Evolutionary conservation across 2,329 filamentous ascomycete species (phyloP), one percentile per base, ranked within the genome.

Genomic region (Diaporthe nobilis): DNA sequence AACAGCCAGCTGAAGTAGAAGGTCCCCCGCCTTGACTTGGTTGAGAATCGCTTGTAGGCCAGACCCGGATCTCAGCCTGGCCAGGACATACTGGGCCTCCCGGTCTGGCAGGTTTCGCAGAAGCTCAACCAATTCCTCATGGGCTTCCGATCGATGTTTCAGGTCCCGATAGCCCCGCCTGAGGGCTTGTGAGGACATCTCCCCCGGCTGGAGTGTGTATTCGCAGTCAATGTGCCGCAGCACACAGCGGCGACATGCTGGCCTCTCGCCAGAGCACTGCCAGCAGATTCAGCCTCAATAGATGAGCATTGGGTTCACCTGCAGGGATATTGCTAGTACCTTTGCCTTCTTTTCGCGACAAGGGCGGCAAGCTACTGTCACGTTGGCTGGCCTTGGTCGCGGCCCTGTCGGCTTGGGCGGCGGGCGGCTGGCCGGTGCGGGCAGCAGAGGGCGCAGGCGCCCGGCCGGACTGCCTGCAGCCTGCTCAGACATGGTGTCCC

Each of bases 291-390:
- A 39, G 58, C 15, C 37, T 42, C 58, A 25, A 13, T 25, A 61
- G 1, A 42, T 10, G 5, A 12, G 22, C 34, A 2, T 9, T 8
- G 7, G 37, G 22, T 15, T 61, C 6, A 6, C 8, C 34, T 61
- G 22, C 1, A 17, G 10, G 37, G 13, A 6, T 22, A 4, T 42
- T 3, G 25, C 22, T 9, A 25, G 34, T 42, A 61, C 34, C 58
- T 61, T 61, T 39, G 58, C 34, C 58, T 42, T 61, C 42, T 61
- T 61, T 22, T 39, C 37, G 37, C 58, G 58, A 42, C 58, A 61
- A 17, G 20, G 58, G 12, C n/a, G 58, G 58, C 58, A 42, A 9
- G 58, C 58, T 42, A 42, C 34, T 42, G 58, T 25, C 58, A 31
- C 37, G 10, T n/a, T 61, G 58, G 58, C 58, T 17, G 22, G 58